These are phyloP conservation scores for Apiospora aurea DNA, from an alignment of 2,329 filamentous ascomycete species.

Conservation along the genomic window DNA sequence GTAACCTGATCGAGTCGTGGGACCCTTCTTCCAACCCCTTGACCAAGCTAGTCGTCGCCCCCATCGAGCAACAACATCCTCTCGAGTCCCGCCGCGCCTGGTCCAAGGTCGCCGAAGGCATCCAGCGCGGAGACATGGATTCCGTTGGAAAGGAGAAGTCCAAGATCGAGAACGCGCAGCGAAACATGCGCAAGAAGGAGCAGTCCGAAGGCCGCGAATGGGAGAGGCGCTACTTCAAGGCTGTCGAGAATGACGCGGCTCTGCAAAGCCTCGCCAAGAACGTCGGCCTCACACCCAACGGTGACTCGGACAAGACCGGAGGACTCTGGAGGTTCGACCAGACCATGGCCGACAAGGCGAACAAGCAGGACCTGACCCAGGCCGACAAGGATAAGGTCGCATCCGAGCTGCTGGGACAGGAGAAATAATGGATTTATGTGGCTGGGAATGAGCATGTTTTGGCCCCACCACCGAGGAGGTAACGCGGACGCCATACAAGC, in stretches of 20 bases:
- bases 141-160: constrained; percentile 74
- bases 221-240: constrained; percentile 84
- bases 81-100: constrained; percentile 84
- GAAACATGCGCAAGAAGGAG: constrained; percentile 68
- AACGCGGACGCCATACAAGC: not conserved
- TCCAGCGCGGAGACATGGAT: constrained; percentile 78
- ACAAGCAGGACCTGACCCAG: constrained; percentile 40
- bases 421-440: not conserved
- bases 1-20: constrained; percentile 47
- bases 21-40: constrained; percentile 42
- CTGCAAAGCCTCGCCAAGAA: constrained; percentile 53
- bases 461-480: not conserved
- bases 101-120: constrained; percentile 76
- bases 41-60: constrained; percentile 45
- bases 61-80: constrained; percentile 75
- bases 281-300: constrained; percentile 56
- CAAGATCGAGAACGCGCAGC: constrained; percentile 82
- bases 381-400: constrained; percentile 49
- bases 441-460: not conserved
- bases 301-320: constrained; percentile 67
- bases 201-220: constrained; percentile 71
- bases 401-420: constrained; percentile 42
- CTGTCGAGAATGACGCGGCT: constrained; percentile 52
- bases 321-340: constrained; percentile 65
- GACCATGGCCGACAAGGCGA: constrained; percentile 52